Percentiles rank a stretch among this genome's conserved stretches.
These are phyloP conservation scores for Nannochloris sp. DNA, from an alignment of 139 green algal genomes.

Conservation along the genomic window DNA sequence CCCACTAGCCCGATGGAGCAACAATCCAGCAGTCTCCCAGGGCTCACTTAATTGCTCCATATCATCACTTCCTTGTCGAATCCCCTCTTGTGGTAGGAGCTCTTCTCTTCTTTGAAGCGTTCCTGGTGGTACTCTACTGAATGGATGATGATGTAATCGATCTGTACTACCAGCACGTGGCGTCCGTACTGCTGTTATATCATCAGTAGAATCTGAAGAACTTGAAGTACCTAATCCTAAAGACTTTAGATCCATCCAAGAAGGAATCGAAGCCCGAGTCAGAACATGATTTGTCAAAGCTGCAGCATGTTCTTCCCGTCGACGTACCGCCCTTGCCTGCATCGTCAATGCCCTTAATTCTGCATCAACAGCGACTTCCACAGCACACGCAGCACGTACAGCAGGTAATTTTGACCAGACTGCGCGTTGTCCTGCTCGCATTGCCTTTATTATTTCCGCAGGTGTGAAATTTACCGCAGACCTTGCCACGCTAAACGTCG, in stretches of 20 bases:
- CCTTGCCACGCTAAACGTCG: background rate
- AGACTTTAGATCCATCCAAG: conserved; percentile 20
- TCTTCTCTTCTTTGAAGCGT: too few relatives aligned
- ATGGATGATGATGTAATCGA: too few relatives aligned
- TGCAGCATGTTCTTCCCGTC: background rate
- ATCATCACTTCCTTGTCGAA: too few relatives aligned
- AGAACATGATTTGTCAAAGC: background rate
- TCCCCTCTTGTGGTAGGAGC: too few relatives aligned
- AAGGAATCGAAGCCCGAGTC: conserved; percentile 5
- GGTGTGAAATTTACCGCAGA: conserved; percentile 25
- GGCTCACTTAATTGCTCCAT: background rate
- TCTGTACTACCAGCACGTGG: too few relatives aligned
- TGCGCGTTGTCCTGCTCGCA: conserved; percentile 58
- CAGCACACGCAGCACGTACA: conserved; percentile 77
- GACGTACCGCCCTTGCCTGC: background rate
- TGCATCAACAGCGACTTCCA: conserved; percentile 73
- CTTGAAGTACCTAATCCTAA: background rate
- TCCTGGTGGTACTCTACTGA: too few relatives aligned
- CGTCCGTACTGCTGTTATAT: too few relatives aligned
- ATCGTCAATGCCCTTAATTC: conserved; percentile 42
- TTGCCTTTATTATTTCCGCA: conserved; percentile 57
- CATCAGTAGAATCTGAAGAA: background rate
- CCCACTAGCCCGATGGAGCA: background rate
- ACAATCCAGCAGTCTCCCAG: background rate
- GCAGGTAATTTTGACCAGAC: conserved; percentile 74